Base-by-base conservation (phyloP, 495 filamentous ascomycete species). In the Cladorrhinum samala region DNA sequence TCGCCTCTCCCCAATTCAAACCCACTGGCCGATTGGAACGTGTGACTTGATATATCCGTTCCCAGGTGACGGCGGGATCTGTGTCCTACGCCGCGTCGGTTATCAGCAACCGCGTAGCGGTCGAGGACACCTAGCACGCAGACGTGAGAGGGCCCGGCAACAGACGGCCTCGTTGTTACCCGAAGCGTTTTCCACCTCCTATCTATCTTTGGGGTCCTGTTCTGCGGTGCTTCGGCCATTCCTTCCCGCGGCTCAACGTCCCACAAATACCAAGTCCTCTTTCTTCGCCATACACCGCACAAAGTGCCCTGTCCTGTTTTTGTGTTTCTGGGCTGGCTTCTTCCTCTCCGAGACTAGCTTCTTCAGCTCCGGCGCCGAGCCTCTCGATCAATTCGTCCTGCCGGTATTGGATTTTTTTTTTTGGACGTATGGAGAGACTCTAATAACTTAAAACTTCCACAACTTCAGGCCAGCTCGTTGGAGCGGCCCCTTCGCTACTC, bases 61-160 rank as follows among this genome's bases (percentile, higher is more conserved):
- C 50, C 58, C 50, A 62, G 60, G 69, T 68, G 63, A 68, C 65
- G 63, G 67, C 70, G 65, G 69, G 65, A 71, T 72, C 68, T 71
- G 59, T 71, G 71, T 73, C 58, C 62, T 68, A 73, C 72, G 30
- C 46, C 40, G 46, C 54, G 24, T 54, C 23, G 53, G 39, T 54
- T 57, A 40, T 48, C 39, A 55, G 50, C 37, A 38, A 52, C 25
- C 30, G 49, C 57, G 30, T 53, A 48, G 53, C 53, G 24, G 53
- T 46, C 39, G 57, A 46, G 45, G 48, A 27, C 51, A n/a, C n/a
- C n/a, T n/a, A 49, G 46, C 48, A 44, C 52, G 43, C 52, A 54
- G 39, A 46, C 25, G 39, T 44, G 46, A 50, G 48, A 46, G 6
- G 27, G 27, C 27, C 50, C 46, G 50, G 45, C 16, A 25, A 23